phyloP scores from a whole-genome alignment of 2,329 filamentous ascomycete species.

The Apiospora pterosperma region DNA sequence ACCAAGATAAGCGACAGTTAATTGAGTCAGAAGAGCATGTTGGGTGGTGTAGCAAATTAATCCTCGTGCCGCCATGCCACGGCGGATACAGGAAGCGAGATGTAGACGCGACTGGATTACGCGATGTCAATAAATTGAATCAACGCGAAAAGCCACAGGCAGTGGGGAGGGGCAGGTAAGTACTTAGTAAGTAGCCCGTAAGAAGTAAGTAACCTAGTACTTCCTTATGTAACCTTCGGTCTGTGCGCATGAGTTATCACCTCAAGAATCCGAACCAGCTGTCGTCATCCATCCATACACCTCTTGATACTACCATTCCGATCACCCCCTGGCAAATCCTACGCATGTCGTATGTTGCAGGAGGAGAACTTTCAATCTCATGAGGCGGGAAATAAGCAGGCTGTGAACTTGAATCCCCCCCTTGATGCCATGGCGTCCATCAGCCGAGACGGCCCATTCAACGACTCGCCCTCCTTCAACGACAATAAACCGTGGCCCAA shows the following conservation, averaged over 20 bases:
- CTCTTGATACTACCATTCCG: background rate
- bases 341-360: background rate
- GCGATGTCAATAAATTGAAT: conserved; percentile 3
- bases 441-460: background rate
- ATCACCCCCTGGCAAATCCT: background rate
- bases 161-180: too few relatives aligned
- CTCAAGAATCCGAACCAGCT: background rate
- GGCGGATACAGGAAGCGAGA: background rate
- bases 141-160: conserved; percentile 5
- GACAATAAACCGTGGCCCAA: conserved; percentile 19
- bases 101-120: conserved; percentile 1
- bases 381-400: background rate
- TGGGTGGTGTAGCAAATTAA: background rate
- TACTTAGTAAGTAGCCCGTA: too few relatives aligned
- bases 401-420: background rate
- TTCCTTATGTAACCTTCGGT: too few relatives aligned
- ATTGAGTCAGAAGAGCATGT: background rate
- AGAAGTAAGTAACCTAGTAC: too few relatives aligned
- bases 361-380: background rate
- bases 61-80: background rate
- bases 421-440: background rate
- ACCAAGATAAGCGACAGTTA: conserved; percentile 5
- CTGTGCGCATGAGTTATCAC: background rate
- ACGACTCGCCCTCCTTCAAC: background rate
- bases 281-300: background rate